These are phyloP conservation scores for Fusarium goolgardi DNA, from an alignment of 2,329 filamentous ascomycete species.

Conservation along the genomic window DNA sequence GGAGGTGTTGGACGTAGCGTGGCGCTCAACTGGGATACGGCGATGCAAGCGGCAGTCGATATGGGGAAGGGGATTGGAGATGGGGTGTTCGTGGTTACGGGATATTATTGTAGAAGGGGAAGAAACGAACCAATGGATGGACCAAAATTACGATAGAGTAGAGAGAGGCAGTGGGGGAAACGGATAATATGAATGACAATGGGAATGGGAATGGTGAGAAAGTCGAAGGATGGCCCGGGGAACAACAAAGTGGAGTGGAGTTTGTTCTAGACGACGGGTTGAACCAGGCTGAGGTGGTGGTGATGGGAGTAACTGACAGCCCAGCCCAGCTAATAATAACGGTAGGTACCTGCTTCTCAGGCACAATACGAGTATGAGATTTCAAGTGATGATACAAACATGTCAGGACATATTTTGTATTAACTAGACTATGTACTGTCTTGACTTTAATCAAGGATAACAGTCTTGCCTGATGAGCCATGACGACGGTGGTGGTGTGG, in stretches of 20 bases:
- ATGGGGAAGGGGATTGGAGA: slow-evolving; percentile 30
- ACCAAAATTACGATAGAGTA: slow-evolving; percentile 6
- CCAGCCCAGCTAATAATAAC: slow-evolving; percentile 7
- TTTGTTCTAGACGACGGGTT: slow-evolving; percentile 37
- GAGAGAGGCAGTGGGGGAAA: slow-evolving; percentile 12
- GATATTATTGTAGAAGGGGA: slow-evolving; percentile 6
- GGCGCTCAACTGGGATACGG: slow-evolving; percentile 40
- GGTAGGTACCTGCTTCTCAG: slow-evolving; percentile 5
- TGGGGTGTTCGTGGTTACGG: slow-evolving; percentile 18
- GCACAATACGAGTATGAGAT: neutral
- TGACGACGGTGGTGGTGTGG: slow-evolving; percentile 34
- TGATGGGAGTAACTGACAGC: slow-evolving; percentile 34
- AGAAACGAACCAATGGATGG: slow-evolving; percentile 26
- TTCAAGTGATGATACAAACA: neutral
- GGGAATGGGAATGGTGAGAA: slow-evolving; percentile 11
- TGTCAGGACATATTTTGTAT: neutral
- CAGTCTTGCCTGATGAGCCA: slow-evolving; percentile 10
- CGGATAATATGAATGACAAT: slow-evolving; percentile 19
- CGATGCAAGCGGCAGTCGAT: slow-evolving; percentile 43
- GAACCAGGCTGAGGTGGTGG: slow-evolving; percentile 33
- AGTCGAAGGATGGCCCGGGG: slow-evolving; percentile 26
- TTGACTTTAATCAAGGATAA: slow-evolving; percentile 3
- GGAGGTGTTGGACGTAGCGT: slow-evolving; percentile 43
- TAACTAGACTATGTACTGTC: neutral
- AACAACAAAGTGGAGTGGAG: slow-evolving; percentile 40